A percentile compares a stretch with the other conserved stretches of the same genome.
These are phyloP conservation scores for Candida krabiensis DNA, from an alignment of 805 yeast genomes.

Conservation along the genomic window DNA sequence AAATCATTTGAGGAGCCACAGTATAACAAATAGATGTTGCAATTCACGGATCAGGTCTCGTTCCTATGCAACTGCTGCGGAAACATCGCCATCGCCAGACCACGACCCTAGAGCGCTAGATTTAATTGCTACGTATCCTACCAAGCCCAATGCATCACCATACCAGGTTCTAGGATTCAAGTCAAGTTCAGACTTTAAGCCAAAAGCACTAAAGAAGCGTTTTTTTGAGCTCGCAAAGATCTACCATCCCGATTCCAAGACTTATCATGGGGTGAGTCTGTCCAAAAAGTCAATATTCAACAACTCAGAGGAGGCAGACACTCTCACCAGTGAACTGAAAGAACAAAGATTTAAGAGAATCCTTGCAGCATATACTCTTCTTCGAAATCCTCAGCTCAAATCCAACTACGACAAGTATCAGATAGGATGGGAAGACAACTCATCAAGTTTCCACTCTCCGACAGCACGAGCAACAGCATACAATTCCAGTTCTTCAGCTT, in stretches of 20 bases:
- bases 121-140: slow-evolving; percentile 44
- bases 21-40: too few species aligned
- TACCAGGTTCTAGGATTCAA: slow-evolving; percentile 61
- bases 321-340: slow-evolving; percentile 23
- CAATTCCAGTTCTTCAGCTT: slow-evolving; percentile 14
- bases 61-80: slow-evolving; percentile 4
- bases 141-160: slow-evolving; percentile 55
- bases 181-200: slow-evolving; percentile 34
- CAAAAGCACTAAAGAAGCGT: slow-evolving; percentile 41
- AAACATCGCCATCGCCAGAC: slow-evolving; percentile 1
- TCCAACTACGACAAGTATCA: slow-evolving; percentile 46
- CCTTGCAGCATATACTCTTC: slow-evolving; percentile 58
- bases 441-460: slow-evolving; percentile 22
- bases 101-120: slow-evolving; percentile 25
- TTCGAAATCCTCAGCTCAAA: slow-evolving; percentile 45
- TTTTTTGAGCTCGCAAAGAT: slow-evolving; percentile 66
- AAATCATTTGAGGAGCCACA: too few species aligned
- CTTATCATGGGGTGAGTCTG: slow-evolving; percentile 22
- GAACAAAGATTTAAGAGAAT: slow-evolving; percentile 54
- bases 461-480: slow-evolving; percentile 20
- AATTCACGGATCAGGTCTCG: too few species aligned
- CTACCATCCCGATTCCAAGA: slow-evolving; percentile 73
- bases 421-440: slow-evolving; percentile 44
- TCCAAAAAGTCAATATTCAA: slow-evolving; percentile 12
- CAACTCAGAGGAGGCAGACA: slow-evolving; percentile 4